phyloP scores from a whole-genome alignment of 2,329 filamentous ascomycete species.

The Thelonectria discophora region DNA sequence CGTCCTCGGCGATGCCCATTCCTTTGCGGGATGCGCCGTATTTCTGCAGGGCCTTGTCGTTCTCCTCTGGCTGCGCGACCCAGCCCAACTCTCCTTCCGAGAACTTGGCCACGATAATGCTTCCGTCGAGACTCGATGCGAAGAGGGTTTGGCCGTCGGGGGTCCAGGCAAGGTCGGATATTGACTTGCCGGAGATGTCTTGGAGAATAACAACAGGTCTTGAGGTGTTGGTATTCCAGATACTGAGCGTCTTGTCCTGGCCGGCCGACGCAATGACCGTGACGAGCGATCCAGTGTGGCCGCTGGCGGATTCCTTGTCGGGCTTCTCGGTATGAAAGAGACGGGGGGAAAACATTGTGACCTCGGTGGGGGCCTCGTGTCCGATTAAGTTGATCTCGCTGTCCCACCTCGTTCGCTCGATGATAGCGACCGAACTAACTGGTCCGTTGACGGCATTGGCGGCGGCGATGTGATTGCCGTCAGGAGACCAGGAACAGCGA shows the following conservation, averaged over 20 bases:
- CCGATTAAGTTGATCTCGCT: slow-evolving; percentile 97
- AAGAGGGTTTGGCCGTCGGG: slow-evolving; percentile 90
- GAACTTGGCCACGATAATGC: slow-evolving; percentile 83
- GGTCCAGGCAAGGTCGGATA: slow-evolving; percentile 93
- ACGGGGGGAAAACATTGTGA: slow-evolving; percentile 95
- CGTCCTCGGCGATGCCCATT: slow-evolving; percentile 90
- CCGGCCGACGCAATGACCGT: slow-evolving; percentile 97
- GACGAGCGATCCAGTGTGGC: slow-evolving; percentile 63
- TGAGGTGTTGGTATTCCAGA: slow-evolving; percentile 98
- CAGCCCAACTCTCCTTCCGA: slow-evolving; percentile 89
- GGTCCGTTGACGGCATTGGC: slow-evolving; percentile 97
- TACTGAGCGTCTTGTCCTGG: slow-evolving; percentile 93
- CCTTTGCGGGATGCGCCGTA: slow-evolving; percentile 89
- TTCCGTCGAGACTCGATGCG: slow-evolving; percentile 87
- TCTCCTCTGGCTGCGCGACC: slow-evolving; percentile 85
- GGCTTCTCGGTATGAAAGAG: slow-evolving; percentile 82
- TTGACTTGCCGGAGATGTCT: slow-evolving; percentile 88
- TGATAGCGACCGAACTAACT: slow-evolving; percentile 95
- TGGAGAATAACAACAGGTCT: slow-evolving; percentile 89
- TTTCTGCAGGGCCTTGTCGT: slow-evolving; percentile 90
- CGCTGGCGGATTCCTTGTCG: slow-evolving; percentile 58
- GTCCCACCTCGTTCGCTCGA: slow-evolving; percentile 91
- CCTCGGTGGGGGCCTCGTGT: slow-evolving; percentile 95
- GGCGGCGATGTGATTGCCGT: slow-evolving; percentile 95
- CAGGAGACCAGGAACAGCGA: slow-evolving; percentile 95